Evolutionary conservation across 176 grass and related monocot species (phyloP), one percentile per base, ranked within the genome.

Genomic region (Hsuehochloa calcarea): DNA sequence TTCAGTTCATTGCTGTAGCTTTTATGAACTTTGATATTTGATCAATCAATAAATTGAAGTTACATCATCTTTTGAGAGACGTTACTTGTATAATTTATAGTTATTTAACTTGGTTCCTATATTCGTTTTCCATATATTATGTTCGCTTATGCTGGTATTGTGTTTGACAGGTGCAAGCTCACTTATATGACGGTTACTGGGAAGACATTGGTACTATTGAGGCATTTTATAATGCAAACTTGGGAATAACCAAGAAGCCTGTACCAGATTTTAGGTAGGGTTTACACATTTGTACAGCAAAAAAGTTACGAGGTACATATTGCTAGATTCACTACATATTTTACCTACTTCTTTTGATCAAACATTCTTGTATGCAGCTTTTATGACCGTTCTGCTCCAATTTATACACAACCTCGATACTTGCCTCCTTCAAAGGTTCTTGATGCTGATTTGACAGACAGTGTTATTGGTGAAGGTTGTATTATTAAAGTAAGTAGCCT

Each of bases 391-490:
- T 91, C 93, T 72, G 74, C 91, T 50, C 93, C 96, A 51, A 99
- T 99, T 40, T 99, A 99, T 71, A 99, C 96, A 11, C 96, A 99
- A 87, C 50, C 96, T 49, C 84, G 97, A 60, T 94, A 94, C 71
- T 92, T 99, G 68, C 93, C 97, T 68, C 93, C 93, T 65, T 99
- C 97, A 60, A 99, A 99, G 84, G 94, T 99, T 82, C 93, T 96
- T 69, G 89, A 92, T 31, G 97, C 93, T 40, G 92, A 94, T 80
- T 84, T 99, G 50, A 94, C 92, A 38, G 90, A 99, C 72, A 99
- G 97, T 82, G 97, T 96, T 77, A 99, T 99, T 49, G 97, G 97
- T 1, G 97, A 99, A 86, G 97, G 97, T 45, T 99, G 93, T 75
- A 92, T 99, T 31, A 99, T 99, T 13, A 96, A 91, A 86, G 97